Evolutionary conservation across 495 filamentous ascomycete genomes (phyloP).

Genomic region (Massariosphaeria phaeospora): DNA sequence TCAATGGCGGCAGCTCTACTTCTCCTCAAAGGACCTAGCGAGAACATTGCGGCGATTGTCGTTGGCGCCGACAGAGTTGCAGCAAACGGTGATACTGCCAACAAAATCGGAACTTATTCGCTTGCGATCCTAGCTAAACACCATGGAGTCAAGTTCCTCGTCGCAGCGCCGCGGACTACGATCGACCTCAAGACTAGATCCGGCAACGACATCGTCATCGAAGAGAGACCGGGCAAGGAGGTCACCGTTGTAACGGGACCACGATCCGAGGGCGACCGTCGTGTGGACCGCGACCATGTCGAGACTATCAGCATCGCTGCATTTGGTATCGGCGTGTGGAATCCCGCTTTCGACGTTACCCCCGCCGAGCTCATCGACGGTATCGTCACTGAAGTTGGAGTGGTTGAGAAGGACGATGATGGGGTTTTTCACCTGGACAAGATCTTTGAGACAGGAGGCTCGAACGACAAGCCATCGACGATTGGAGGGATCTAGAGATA

Average conservation of each 20-base stretch:
- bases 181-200: slow-evolving; percentile 77
- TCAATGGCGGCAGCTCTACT: slow-evolving; percentile 91
- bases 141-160: slow-evolving; percentile 89
- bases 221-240: slow-evolving; percentile 74
- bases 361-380: slow-evolving; percentile 82
- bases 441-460: slow-evolving; percentile 45
- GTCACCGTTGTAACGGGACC: slow-evolving; percentile 75
- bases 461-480: slow-evolving; percentile 24
- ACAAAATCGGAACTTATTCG: slow-evolving; percentile 96
- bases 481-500: slow-evolving; percentile 35
- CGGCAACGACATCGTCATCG: slow-evolving; percentile 76
- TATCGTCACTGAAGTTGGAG: slow-evolving; percentile 87
- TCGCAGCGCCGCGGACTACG: slow-evolving; percentile 89
- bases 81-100: slow-evolving; percentile 94
- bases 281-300: slow-evolving; percentile 49
- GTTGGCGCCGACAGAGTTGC: slow-evolving; percentile 95
- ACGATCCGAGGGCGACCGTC: slow-evolving; percentile 38
- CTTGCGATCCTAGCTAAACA: slow-evolving; percentile 79
- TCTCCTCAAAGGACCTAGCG: slow-evolving; percentile 46
- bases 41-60: slow-evolving; percentile 73
- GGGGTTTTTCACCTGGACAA: slow-evolving; percentile 68
- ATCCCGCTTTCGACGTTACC: slow-evolving; percentile 94
- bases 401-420: slow-evolving; percentile 68
- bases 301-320: slow-evolving; percentile 76
- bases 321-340: slow-evolving; percentile 79